A percentile compares a stretch with the other conserved stretches of the same genome.
These are phyloP conservation scores for Coemansia erecta DNA, from an alignment of 192 early-diverging fungal species.

Conservation along the genomic window DNA sequence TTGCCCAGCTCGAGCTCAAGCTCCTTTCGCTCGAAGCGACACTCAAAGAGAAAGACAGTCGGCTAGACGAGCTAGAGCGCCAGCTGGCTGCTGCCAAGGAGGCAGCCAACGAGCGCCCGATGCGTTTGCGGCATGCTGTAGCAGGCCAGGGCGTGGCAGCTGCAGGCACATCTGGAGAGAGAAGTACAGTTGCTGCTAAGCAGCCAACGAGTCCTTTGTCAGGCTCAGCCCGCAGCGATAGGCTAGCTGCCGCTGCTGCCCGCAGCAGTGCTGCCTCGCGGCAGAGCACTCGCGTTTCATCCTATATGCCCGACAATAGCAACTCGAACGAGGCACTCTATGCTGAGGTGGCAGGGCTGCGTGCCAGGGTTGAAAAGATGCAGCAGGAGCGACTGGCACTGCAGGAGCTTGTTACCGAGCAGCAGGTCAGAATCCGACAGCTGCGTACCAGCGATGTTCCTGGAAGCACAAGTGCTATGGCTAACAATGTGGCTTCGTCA, in stretches of 20 bases:
- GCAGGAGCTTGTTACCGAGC: constrained; percentile 49
- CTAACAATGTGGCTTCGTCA: not conserved
- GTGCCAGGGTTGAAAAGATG: constrained; percentile 27
- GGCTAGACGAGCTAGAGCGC: constrained; percentile 13
- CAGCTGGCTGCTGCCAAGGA: constrained; percentile 26
- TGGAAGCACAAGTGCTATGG: not conserved
- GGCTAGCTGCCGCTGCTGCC: too few species aligned
- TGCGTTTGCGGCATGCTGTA: constrained; percentile 42
- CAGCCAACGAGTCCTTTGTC: not conserved
- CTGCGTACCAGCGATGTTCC: constrained; percentile 18
- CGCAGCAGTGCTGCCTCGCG: too few species aligned
- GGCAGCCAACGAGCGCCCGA: constrained; percentile 38
- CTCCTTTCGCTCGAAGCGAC: constrained; percentile 26
- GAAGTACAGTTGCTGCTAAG: not conserved
- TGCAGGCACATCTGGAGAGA: not conserved
- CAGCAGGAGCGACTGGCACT: constrained; percentile 38
- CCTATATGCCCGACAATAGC: not conserved
- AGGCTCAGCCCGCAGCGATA: too few species aligned
- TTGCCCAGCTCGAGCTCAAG: constrained; percentile 45
- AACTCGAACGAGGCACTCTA: constrained; percentile 27
- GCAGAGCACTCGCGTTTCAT: not conserved
- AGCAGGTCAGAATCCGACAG: constrained; percentile 43
- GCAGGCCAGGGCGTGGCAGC: not conserved
- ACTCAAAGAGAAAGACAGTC: constrained; percentile 22
- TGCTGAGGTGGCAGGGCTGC: constrained; percentile 33